Percentiles rank a stretch among this genome's conserved stretches.
These are phyloP conservation scores for Syzygium jambos DNA, from an alignment of 345 rosid genomes.

Conservation along the genomic window DNA sequence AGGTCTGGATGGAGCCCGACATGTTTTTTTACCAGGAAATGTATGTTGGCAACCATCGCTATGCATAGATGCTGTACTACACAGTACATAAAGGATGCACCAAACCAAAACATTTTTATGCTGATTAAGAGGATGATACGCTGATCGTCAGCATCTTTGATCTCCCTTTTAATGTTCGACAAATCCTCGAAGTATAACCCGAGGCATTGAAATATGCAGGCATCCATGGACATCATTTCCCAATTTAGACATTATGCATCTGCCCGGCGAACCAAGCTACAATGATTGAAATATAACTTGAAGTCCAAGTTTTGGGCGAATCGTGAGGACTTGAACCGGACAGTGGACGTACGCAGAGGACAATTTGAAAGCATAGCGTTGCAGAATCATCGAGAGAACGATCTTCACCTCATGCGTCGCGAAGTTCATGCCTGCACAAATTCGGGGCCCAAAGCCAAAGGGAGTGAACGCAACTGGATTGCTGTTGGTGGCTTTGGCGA, in stretches of 20 bases:
- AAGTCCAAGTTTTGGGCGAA: slow-evolving; percentile 17
- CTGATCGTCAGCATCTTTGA: neutral
- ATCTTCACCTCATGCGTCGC: slow-evolving; percentile 18
- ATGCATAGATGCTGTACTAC: neutral
- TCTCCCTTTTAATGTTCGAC: neutral
- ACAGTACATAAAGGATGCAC: neutral
- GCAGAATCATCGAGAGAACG: slow-evolving; percentile 28
- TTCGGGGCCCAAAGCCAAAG: slow-evolving; percentile 23
- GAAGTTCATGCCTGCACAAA: slow-evolving; percentile 20
- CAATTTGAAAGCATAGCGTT: slow-evolving; percentile 16
- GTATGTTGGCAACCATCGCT: neutral
- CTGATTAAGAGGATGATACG: neutral
- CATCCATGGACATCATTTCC: neutral
- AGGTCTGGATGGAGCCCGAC: neutral
- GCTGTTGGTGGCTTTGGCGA: slow-evolving; percentile 24
- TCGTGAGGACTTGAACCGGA: neutral
- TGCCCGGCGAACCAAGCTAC: neutral
- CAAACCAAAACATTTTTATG: neutral
- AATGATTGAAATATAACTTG: slow-evolving; percentile 13
- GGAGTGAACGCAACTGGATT: slow-evolving; percentile 12
- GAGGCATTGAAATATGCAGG: neutral
- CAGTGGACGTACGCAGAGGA: slow-evolving; percentile 25
- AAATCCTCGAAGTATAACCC: neutral
- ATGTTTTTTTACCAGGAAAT: no score
- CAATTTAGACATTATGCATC: neutral